phyloP scores from a whole-genome alignment of 192 early-diverging fungal genomes.

The Gryganskiella cystojenkinii region DNA sequence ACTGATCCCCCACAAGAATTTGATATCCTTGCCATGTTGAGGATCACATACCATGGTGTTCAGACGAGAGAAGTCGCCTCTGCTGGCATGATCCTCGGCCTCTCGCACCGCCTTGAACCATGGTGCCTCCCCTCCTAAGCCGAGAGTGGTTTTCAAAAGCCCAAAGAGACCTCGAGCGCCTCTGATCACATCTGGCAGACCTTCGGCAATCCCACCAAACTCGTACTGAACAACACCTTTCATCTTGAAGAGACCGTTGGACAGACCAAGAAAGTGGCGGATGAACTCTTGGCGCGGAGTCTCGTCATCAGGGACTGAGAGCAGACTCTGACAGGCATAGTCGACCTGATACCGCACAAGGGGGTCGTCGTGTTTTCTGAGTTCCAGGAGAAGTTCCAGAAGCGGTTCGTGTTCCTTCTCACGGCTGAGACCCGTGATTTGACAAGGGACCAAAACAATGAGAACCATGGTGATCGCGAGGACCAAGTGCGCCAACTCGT shows the following conservation, averaged over 20 bases:
- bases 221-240: neutral
- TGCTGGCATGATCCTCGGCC: neutral
- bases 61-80: neutral
- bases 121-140: neutral
- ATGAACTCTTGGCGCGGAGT: neutral
- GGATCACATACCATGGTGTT: neutral
- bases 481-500: neutral
- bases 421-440: neutral
- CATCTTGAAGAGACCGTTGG: neutral
- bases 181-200: neutral
- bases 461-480: neutral
- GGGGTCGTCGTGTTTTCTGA: neutral
- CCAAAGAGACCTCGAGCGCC: neutral
- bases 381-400: neutral
- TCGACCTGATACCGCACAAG: neutral
- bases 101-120: constrained; percentile 3
- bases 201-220: neutral
- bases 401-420: neutral
- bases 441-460: neutral
- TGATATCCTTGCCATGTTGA: neutral
- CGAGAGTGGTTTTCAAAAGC: neutral
- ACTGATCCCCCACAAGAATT: constrained; percentile 2
- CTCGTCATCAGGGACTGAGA: constrained; percentile 3
- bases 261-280: neutral
- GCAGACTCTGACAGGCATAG: constrained; percentile 3